Base-by-base conservation (phyloP, 805 yeast species). In the Starmerella apis region DNA sequence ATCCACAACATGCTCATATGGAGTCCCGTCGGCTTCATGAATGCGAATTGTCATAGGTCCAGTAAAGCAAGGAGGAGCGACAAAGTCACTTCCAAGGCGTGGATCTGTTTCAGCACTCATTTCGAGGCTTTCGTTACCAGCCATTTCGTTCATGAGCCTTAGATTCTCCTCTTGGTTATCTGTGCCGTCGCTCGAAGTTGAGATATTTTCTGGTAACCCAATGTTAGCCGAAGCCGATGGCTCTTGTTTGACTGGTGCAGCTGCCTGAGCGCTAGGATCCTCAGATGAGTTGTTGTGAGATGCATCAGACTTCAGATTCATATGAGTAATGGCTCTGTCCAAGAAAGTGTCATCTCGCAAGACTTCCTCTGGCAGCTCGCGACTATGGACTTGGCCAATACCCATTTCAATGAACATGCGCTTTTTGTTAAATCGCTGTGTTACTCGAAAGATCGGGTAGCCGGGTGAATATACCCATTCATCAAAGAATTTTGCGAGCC, bases 1-100 rank as follows among this genome's bases (percentile, higher is more conserved):
- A 56, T 86, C 94, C 20, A 92, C 95, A 43, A 92, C 90, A 64
- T 92, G 99, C 61, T 92, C 99, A 62, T 92, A 92, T 0, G 99
- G 98, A 0, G 97, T 86, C 8, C 98, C 98, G 65, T 92, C 97
- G 0, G 96, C 94, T 62, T 92, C 99, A 63, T 92, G 98, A 32
- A 92, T 88, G 60, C 98, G 72, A 32, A 92, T 85, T 0, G 99
- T 92, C 84, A 92, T 86, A 0, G 97, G 96, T 0, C 99, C 99
- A 0, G 85, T 76, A 47, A 62, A 62, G 19, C 45, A 32, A 5
- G 51, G 16, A 24, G 32, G 41, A 14, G 57, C 54, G 6, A 20
- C 18, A 27, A 55, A 55, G 28, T 49, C 39, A 8, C 33, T 41
- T 1, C 6, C 16, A 9, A 10, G 9, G 14, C n/a, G 23, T 5